Base-by-base conservation (phyloP, 2,329 filamentous ascomycete species). In the Zymoseptoria ardabiliae region DNA sequence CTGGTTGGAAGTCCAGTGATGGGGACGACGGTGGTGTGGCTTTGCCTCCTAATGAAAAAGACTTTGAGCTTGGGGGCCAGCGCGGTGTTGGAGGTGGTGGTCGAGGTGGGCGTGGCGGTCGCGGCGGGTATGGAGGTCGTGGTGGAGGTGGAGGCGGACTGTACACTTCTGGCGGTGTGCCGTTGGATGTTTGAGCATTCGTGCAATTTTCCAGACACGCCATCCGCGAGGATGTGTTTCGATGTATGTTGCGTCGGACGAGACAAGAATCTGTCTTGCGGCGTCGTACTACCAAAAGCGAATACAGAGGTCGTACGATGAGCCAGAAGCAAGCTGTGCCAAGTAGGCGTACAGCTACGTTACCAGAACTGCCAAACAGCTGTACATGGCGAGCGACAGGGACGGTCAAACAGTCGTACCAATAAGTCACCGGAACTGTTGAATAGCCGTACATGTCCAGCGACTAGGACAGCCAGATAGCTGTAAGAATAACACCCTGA, bases 1-100 rank as follows among this genome's bases (percentile, higher is more conserved):
- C 72, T 20, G 72, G 73, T 1, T 78, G 76, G 76, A 73, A 69
- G 50, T 52, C 65, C n/a, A 71, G 70, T n/a, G 67, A 66, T 2
- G 69, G 68, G 17, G 72, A 74, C 11, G 75, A 74, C 61, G 75
- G 74, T 6, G 74, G 65, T 23, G 57, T 59, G 7, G 57, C 64
- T 30, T 51, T 63, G 52, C 57, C 56, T 54, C 61, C 63, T 3
- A 59, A 28, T 10, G 60, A 63, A 50, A 54, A 53, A 17, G 52
- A 61, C 41, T 61, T 54, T 19, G 50, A 45, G 28, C 45, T 55
- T 21, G 50, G 20, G 4, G 50, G 20, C 22, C 17, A 19, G 22
- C 50, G 50, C 22, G 50, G 50, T 21, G 50, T 17, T 25, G 10
- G 53, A 54, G 60, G 28, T 22, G 54, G 45, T 21, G 19, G 58